These are phyloP conservation scores for Ceratocystis albifundus DNA, from an alignment of 2,329 filamentous ascomycete species.

Conservation along the genomic window DNA sequence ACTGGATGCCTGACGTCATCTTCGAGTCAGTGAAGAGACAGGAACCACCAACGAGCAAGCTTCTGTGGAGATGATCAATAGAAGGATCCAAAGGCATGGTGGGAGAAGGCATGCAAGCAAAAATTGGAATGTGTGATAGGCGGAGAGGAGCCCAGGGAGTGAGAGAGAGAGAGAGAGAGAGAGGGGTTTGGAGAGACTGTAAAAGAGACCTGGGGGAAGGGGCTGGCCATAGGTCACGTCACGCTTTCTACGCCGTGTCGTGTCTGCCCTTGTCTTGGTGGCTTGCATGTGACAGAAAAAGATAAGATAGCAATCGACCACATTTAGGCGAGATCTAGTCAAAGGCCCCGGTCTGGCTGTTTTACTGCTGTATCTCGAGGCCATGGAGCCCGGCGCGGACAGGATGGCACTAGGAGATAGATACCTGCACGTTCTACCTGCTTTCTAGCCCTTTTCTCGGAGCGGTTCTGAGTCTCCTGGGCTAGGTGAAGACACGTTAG, in stretches of 20 bases:
- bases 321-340: neutral
- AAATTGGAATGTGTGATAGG: neutral
- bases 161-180: too few species aligned
- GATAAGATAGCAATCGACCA: neutral
- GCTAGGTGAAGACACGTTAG: too few species aligned
- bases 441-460: neutral
- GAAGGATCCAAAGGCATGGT: neutral
- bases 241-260: neutral
- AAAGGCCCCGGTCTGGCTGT: too few species aligned
- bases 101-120: neutral
- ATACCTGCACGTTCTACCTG: neutral
- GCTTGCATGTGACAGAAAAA: neutral
- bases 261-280: neutral
- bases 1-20: neutral
- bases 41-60: constrained; percentile 6
- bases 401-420: neutral
- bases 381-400: neutral
- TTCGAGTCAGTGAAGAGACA: neutral
- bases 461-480: too few species aligned
- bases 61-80: constrained; percentile 5
- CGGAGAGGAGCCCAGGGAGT: neutral
- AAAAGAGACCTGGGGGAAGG: neutral
- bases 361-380: neutral
- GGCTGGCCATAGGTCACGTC: neutral
- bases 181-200: neutral